Percentiles rank a stretch among this genome's conserved stretches.
Conservation (phyloP, 306 rosid species). For the Arachis stenosperma region DNA sequence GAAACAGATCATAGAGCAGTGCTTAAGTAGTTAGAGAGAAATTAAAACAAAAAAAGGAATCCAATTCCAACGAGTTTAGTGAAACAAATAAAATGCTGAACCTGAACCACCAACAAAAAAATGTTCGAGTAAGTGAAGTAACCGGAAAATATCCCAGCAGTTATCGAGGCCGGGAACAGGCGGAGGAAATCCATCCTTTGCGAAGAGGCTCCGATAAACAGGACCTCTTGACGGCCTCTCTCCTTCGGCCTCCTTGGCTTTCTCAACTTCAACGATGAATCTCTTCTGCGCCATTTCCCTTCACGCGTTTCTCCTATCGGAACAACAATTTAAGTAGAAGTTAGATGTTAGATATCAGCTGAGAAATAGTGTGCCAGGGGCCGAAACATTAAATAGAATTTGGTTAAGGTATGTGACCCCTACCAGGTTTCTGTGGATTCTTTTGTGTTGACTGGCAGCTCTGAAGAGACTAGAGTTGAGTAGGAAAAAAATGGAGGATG, state of each 20-base stretch:
- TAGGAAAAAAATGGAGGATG: neutral
- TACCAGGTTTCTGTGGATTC: neutral
- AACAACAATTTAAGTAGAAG: neutral
- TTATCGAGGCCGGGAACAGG: constrained; percentile 64
- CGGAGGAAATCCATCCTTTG: constrained; percentile 82
- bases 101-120: neutral
- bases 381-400: neutral
- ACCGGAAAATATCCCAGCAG: constrained; percentile 98
- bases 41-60: constrained; percentile 17
- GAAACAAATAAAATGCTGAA: neutral
- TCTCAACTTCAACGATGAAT: constrained; percentile 70
- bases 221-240: constrained; percentile 76
- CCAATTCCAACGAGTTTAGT: neutral
- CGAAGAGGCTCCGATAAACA: constrained; percentile 78
- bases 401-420: neutral
- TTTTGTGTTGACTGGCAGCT: constrained; percentile 5
- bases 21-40: neutral
- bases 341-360: neutral
- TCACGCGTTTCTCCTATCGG: neutral
- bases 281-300: constrained; percentile 52
- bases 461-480: neutral
- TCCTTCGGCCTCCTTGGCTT: constrained; percentile 56
- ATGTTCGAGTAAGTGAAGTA: neutral
- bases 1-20: constrained; percentile 31
- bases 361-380: neutral